phyloP scores from a whole-genome alignment of 495 filamentous ascomycete species.

The Aspergillus campestris region DNA sequence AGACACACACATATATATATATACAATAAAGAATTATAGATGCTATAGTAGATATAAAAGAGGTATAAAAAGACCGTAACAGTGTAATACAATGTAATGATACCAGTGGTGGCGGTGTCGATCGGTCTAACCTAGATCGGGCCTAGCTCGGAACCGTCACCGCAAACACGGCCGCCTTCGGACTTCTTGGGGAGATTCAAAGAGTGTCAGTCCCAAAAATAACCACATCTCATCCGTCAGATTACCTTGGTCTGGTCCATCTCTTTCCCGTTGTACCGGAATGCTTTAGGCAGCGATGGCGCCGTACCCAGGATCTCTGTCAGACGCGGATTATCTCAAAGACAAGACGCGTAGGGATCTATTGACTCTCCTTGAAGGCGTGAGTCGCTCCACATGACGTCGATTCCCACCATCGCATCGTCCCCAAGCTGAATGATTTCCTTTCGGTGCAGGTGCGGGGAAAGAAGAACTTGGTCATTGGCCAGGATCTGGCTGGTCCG shows the following conservation, averaged over 20 bases:
- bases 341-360: constrained; percentile 81
- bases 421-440: constrained; percentile 17
- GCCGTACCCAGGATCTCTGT: constrained; percentile 56
- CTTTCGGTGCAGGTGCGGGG: constrained; percentile 65
- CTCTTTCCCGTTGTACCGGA: constrained; percentile 15
- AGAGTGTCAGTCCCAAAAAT: constrained; percentile 6
- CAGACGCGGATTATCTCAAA: constrained; percentile 66
- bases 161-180: too few species aligned
- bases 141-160: too few species aligned
- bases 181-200: too few species aligned
- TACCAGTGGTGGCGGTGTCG: too few species aligned
- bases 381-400: constrained; percentile 44
- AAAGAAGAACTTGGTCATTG: constrained; percentile 96
- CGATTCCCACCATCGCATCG: neutral
- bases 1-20: too few species aligned
- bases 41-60: too few species aligned
- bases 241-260: neutral
- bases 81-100: too few species aligned
- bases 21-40: too few species aligned
- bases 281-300: constrained; percentile 38
- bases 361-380: constrained; percentile 78
- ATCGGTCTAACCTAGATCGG: too few species aligned
- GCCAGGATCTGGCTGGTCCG: constrained; percentile 80
- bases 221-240: too few species aligned
- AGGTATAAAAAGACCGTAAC: too few species aligned